Percentiles rank a stretch among this genome's conserved stretches.
phyloP scores from a whole-genome alignment of 2,329 filamentous ascomycete species.

The Helminthosporium solani region DNA sequence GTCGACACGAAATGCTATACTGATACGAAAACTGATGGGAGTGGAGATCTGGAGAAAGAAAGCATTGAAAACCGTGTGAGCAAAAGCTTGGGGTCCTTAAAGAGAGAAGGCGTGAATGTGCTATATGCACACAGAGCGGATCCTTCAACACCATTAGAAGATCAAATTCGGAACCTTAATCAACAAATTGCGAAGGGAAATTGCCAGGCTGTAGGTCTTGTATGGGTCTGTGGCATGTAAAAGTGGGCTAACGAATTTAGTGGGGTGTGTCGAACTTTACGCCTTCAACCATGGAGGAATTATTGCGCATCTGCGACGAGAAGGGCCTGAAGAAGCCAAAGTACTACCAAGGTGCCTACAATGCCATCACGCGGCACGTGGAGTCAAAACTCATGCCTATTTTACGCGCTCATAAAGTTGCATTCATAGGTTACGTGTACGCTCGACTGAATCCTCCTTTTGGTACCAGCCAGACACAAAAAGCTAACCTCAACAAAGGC shows the following conservation, averaged over 20 bases:
- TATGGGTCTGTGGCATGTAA: too few relatives aligned
- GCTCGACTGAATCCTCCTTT: neutral
- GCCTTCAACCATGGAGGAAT: constrained; percentile 5
- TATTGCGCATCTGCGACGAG: constrained; percentile 11
- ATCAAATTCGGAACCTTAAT: constrained; percentile 12
- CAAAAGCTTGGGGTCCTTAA: constrained; percentile 6
- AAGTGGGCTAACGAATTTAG: neutral
- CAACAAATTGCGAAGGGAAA: constrained; percentile 6
- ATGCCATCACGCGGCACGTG: constrained; percentile 11
- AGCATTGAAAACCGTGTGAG: constrained; percentile 5
- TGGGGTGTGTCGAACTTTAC: constrained; percentile 13
- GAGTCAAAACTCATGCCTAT: constrained; percentile 11
- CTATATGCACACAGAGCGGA: constrained; percentile 13
- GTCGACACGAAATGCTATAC: constrained; percentile 13
- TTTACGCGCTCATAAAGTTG: constrained; percentile 7
- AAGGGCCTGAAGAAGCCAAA: constrained; percentile 12
- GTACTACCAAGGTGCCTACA: constrained; percentile 14
- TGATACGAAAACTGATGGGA: constrained; percentile 9
- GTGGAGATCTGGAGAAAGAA: constrained; percentile 9
- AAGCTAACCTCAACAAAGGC: neutral
- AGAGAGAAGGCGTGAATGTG: constrained; percentile 6
- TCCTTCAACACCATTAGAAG: constrained; percentile 10
- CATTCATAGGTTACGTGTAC: constrained; percentile 8
- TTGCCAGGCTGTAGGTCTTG: constrained; percentile 6
- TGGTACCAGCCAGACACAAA: too few relatives aligned